These are phyloP conservation scores for Cyphellophora attinorum DNA, from an alignment of 2,329 filamentous ascomycete genomes.

Conservation along the genomic window DNA sequence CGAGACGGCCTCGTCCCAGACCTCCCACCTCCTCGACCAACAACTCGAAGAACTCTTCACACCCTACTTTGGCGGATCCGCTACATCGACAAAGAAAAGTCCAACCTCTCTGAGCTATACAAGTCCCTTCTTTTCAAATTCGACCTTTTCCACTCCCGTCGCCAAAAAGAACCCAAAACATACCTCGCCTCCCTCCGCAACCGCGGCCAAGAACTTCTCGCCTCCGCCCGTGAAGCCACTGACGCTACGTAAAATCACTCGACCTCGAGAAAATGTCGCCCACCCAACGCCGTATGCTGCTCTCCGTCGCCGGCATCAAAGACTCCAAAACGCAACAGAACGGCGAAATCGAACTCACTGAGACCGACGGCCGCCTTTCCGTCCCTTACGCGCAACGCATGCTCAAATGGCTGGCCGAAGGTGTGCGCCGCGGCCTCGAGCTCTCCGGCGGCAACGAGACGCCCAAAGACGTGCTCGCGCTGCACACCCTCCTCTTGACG, in stretches of 20 bases:
- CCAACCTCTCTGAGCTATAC: conserved; percentile 68
- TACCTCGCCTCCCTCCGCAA: conserved; percentile 90
- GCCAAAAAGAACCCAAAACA: conserved; percentile 79
- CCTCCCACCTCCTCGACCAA: conserved; percentile 60
- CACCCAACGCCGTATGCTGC: conserved; percentile 82
- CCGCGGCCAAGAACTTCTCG: conserved; percentile 77
- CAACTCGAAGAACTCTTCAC: conserved; percentile 59
- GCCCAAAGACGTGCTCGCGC: conserved; percentile 81
- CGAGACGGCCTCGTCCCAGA: conserved; percentile 79
- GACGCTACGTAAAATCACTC: conserved; percentile 74
- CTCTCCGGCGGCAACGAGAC: conserved; percentile 81
- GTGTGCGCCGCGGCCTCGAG: conserved; percentile 81
- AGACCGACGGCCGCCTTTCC: conserved; percentile 77
- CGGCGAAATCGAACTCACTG: conserved; percentile 80
- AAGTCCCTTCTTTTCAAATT: conserved; percentile 93
- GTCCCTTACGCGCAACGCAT: conserved; percentile 90
- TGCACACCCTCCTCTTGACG: conserved; percentile 72
- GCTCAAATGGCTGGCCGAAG: conserved; percentile 95
- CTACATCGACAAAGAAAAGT: conserved; percentile 58
- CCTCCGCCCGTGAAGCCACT: conserved; percentile 64
- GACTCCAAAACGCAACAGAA: conserved; percentile 62
- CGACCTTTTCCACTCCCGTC: conserved; percentile 71
- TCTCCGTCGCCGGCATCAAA: conserved; percentile 73
- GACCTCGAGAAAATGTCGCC: conserved; percentile 81
- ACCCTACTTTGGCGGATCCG: conserved; percentile 55